Evolutionary conservation across 495 filamentous ascomycete species (phyloP).

Genomic region (Jackrogersella multiformis): DNA sequence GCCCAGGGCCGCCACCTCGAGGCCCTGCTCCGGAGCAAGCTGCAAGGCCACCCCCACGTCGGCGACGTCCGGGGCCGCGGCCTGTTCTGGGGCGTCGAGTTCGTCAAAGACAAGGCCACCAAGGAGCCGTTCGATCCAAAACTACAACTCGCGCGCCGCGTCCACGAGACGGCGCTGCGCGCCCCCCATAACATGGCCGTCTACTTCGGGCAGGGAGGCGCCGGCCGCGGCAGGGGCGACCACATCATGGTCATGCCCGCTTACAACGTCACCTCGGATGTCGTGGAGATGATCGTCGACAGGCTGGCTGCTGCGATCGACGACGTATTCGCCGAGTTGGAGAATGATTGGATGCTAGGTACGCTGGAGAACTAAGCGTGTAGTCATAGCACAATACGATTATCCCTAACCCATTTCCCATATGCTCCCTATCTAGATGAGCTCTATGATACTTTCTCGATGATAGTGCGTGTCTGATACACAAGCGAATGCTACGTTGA

Average conservation of each 20-base stretch:
- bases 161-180: slow-evolving; percentile 64
- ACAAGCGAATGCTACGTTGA: no score
- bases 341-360: background rate
- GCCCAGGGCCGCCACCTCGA: slow-evolving; percentile 62
- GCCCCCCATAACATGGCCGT: slow-evolving; percentile 68
- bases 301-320: slow-evolving; percentile 17
- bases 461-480: no score
- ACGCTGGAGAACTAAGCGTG: background rate
- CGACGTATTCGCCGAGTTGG: slow-evolving; percentile 25
- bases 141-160: slow-evolving; percentile 53
- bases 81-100: slow-evolving; percentile 70
- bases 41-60: slow-evolving; percentile 64
- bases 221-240: slow-evolving; percentile 74
- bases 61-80: slow-evolving; percentile 72
- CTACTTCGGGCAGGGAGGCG: slow-evolving; percentile 75
- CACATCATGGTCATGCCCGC: slow-evolving; percentile 80
- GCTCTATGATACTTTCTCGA: background rate
- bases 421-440: background rate
- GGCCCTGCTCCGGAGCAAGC: slow-evolving; percentile 50
- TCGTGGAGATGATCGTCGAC: slow-evolving; percentile 65
- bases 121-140: slow-evolving; percentile 59
- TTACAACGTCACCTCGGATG: slow-evolving; percentile 70
- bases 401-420: background rate
- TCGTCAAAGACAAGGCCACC: slow-evolving; percentile 61
- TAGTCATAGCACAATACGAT: background rate